Percentiles rank a stretch among this genome's conserved stretches.
These are phyloP conservation scores for Trichophyton equinum DNA, from an alignment of 2,329 filamentous ascomycete genomes.

Conservation along the genomic window DNA sequence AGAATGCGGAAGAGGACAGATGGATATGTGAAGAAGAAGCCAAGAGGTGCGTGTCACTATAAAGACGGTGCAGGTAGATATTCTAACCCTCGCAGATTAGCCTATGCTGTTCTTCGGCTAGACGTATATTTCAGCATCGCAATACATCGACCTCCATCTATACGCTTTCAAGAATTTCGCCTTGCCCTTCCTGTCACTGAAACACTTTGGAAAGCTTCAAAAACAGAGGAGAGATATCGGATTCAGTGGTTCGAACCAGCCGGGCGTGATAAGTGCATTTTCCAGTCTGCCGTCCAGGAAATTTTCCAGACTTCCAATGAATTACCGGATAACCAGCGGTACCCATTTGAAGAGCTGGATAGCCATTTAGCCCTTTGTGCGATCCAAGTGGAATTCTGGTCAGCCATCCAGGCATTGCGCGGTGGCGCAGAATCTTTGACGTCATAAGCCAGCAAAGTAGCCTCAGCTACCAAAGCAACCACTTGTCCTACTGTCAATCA, in stretches of 20 bases:
- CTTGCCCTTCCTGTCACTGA: neutral
- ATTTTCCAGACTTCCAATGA: neutral
- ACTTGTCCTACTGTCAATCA: neutral
- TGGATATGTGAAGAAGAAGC: neutral
- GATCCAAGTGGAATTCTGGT: neutral
- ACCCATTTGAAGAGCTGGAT: neutral
- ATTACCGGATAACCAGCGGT: neutral
- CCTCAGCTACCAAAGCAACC: neutral
- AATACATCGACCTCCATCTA: neutral
- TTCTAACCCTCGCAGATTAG: neutral
- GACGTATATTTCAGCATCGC: neutral
- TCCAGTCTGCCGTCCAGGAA: neutral
- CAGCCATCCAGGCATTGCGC: neutral
- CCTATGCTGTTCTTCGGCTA: neutral
- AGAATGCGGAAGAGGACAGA: neutral
- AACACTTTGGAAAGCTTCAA: neutral
- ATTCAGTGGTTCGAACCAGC: neutral
- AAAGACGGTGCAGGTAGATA: neutral
- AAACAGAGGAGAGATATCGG: neutral
- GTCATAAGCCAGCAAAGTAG: neutral
- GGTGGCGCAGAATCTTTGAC: neutral
- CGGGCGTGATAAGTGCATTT: neutral
- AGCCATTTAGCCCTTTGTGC: neutral
- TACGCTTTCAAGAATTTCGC: neutral
- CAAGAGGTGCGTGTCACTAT: neutral